Percentiles rank a stretch among this genome's conserved stretches.
phyloP scores from a whole-genome alignment of 495 filamentous ascomycete species.

The Gamarada debralockiae region DNA sequence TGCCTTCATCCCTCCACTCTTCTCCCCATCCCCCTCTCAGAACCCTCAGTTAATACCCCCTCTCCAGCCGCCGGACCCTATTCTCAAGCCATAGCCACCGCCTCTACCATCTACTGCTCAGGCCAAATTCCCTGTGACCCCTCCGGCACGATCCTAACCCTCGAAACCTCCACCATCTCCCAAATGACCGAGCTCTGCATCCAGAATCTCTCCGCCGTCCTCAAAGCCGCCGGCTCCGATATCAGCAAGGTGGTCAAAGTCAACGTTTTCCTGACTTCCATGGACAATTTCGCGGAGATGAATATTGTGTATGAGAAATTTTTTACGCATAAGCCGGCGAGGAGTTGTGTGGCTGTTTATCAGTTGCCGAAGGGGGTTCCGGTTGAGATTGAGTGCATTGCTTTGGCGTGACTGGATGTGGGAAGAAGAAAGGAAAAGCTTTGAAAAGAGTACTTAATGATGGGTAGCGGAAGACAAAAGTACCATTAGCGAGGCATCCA shows the following conservation, averaged over 20 bases:
- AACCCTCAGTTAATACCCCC: neutral
- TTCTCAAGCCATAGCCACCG: slow-evolving; percentile 82
- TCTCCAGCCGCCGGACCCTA: slow-evolving; percentile 5
- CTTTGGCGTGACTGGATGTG: slow-evolving; percentile 39
- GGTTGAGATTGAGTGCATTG: slow-evolving; percentile 72
- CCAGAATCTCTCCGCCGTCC: slow-evolving; percentile 61
- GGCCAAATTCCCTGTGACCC: slow-evolving; percentile 86
- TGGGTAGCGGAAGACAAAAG: no score
- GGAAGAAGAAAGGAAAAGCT: no score
- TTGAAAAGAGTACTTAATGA: no score
- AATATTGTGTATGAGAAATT: slow-evolving; percentile 73
- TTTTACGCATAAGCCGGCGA: slow-evolving; percentile 84
- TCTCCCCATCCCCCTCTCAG: neutral
- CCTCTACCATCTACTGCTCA: slow-evolving; percentile 82
- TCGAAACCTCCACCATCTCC: slow-evolving; percentile 71
- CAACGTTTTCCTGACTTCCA: slow-evolving; percentile 64
- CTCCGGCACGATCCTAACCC: slow-evolving; percentile 51
- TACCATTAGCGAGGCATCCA: no score
- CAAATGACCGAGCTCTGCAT: slow-evolving; percentile 65
- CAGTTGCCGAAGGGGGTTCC: slow-evolving; percentile 61
- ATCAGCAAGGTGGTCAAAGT: slow-evolving; percentile 66
- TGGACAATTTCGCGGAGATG: slow-evolving; percentile 71
- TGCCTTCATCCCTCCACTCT: neutral
- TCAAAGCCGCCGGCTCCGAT: slow-evolving; percentile 58
- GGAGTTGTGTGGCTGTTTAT: slow-evolving; percentile 68